phyloP scores from a whole-genome alignment of 257 asterid species.

The Nicotiana sylvestris region DNA sequence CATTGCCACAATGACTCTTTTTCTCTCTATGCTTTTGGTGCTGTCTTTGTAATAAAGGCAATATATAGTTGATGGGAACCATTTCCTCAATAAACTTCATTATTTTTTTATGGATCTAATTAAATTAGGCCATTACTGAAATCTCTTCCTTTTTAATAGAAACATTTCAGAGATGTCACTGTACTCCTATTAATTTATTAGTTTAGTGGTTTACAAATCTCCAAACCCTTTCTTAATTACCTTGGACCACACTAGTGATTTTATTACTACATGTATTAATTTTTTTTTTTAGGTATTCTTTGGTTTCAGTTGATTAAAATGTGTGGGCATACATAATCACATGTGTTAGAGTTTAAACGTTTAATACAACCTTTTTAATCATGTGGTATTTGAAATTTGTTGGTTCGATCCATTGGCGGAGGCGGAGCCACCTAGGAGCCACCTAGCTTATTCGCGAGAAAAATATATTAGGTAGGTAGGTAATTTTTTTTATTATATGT shows the following conservation, averaged over 20 bases:
- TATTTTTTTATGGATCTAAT: background rate
- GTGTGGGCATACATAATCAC: background rate
- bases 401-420: too few relatives aligned
- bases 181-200: background rate
- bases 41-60: background rate
- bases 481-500: too few relatives aligned
- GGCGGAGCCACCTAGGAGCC: too few relatives aligned
- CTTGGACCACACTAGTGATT: constrained; percentile 6
- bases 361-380: too few relatives aligned
- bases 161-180: background rate
- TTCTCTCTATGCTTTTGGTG: background rate
- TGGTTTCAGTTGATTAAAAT: background rate
- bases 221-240: background rate
- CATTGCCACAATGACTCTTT: background rate
- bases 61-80: background rate
- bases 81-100: background rate
- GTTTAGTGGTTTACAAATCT: background rate
- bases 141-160: background rate
- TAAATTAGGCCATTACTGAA: background rate
- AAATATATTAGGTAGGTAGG: too few relatives aligned
- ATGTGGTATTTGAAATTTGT: too few relatives aligned
- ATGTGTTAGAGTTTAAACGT: too few relatives aligned
- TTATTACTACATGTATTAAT: background rate
- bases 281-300: background rate
- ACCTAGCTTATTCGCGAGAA: too few relatives aligned